Evolutionary conservation across 495 filamentous ascomycete genomes (phyloP), one percentile per base, ranked within the genome.

Genomic region (Annulohypoxylon stygium): DNA sequence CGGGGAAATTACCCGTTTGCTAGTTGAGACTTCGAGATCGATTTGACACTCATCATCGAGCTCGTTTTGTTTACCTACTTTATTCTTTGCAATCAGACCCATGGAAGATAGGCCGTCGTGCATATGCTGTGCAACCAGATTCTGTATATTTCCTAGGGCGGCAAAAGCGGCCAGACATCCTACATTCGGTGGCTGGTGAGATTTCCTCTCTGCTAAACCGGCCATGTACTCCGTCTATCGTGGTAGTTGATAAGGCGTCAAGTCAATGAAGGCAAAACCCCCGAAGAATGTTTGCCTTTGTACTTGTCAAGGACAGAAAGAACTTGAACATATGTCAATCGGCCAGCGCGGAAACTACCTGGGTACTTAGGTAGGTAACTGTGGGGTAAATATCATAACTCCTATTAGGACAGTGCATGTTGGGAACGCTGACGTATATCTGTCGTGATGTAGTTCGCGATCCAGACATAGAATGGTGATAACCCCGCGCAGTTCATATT

Each of bases 121-220:
- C 57, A 70, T 54, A 74, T 70, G 72, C 41, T 64, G 72, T 74
- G 67, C 39, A 36, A 74, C 72, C 58, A 67, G 72, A 74, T 74
- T 65, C 72, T 70, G 72, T 64, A 74, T 18, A 43, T 63, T 58
- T 61, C 67, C 67, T 65, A 30, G 54, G 33, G 67, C 55, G 61
- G 71, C 61, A 70, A 66, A 70, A 23, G 72, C 72, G 62, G 67
- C 34, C 54, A 33, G 51, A 61, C 53, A 45, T 14, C 48, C 39
- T 62, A 51, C 57, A 34, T 10, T 57, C 25, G 36, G 36, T 53
- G 39, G 37, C 67, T 62, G 67, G 63, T 23, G 20, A 63, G 57
- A 57, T 63, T 33, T 33, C 9, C 57, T 59, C 63, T 39, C 58
- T 30, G 55, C 43, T 53, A 36, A 55, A 57, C 45, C 61, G 39